These are phyloP conservation scores for Xylaria telfairii DNA, from an alignment of 495 filamentous ascomycete genomes.

Conservation along the genomic window DNA sequence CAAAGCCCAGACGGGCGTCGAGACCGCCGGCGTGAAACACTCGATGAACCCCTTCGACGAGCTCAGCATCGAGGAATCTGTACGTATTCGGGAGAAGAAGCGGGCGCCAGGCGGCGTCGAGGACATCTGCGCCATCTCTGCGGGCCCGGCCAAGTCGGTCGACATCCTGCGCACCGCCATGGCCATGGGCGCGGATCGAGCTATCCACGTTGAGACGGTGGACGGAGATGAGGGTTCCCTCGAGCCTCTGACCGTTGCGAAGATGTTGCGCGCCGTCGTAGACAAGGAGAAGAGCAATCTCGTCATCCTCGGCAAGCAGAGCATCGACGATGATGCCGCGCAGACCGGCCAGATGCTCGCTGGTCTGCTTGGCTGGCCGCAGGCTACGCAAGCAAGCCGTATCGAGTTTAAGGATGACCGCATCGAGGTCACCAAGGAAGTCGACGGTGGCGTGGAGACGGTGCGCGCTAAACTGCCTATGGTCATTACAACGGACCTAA, in stretches of 20 bases:
- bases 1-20: conserved; percentile 90
- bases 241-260: conserved; percentile 92
- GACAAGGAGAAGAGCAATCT: conserved; percentile 84
- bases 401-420: conserved; percentile 70
- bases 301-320: conserved; percentile 95
- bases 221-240: conserved; percentile 63
- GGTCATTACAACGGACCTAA: conserved; percentile 92
- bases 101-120: conserved; percentile 65
- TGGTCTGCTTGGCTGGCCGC: conserved; percentile 86
- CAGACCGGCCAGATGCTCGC: conserved; percentile 99
- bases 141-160: conserved; percentile 82
- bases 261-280: conserved; percentile 80
- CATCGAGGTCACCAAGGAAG: conserved; percentile 83
- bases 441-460: conserved; percentile 95
- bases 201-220: conserved; percentile 80
- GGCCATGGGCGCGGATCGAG: conserved; percentile 97
- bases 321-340: conserved; percentile 92
- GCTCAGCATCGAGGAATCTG: conserved; percentile 93
- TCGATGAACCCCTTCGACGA: conserved; percentile 99
- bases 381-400: conserved; percentile 90
- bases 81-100: conserved; percentile 87
- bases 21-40: conserved; percentile 92
- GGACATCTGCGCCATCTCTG: conserved; percentile 88
- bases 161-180: conserved; percentile 94
- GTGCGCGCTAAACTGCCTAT: conserved; percentile 81